Conservation (phyloP, 2,329 filamentous ascomycete genomes). For the Lasiodiplodia theobromae region DNA sequence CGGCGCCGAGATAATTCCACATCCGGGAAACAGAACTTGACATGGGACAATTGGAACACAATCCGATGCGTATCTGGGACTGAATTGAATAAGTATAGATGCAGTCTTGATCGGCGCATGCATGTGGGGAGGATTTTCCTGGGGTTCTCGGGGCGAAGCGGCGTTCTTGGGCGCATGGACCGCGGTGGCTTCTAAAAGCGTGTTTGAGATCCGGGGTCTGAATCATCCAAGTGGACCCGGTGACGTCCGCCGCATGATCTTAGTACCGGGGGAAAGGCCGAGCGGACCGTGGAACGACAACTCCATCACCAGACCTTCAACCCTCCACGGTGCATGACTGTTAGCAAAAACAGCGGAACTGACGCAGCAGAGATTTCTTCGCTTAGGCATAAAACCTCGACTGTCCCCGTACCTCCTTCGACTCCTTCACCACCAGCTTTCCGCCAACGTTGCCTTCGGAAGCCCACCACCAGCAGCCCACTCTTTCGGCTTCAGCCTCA, state of each 20-base stretch:
- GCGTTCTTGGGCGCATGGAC: background rate
- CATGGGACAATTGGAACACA: background rate
- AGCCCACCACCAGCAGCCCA: background rate
- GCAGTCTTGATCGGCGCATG: background rate
- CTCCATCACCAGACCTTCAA: background rate
- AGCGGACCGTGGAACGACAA: background rate
- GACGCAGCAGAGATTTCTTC: background rate
- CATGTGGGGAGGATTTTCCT: background rate
- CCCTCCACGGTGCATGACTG: background rate
- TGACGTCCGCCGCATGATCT: background rate
- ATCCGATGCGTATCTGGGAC: too few relatives aligned
- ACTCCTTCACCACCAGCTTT: background rate
- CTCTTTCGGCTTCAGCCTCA: background rate
- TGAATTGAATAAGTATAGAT: background rate
- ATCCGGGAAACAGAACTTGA: background rate
- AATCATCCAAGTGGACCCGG: background rate
- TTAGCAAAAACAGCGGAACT: background rate
- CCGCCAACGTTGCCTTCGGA: background rate
- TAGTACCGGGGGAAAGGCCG: background rate
- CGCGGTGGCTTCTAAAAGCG: background rate
- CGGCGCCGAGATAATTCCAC: background rate
- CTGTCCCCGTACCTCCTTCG: background rate
- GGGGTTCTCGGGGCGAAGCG: constrained; percentile 1
- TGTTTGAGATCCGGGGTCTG: constrained; percentile 1
- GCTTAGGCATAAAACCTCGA: background rate